Conservation (phyloP, 768 basidiomycete genomes). For the Russula foetens region DNA sequence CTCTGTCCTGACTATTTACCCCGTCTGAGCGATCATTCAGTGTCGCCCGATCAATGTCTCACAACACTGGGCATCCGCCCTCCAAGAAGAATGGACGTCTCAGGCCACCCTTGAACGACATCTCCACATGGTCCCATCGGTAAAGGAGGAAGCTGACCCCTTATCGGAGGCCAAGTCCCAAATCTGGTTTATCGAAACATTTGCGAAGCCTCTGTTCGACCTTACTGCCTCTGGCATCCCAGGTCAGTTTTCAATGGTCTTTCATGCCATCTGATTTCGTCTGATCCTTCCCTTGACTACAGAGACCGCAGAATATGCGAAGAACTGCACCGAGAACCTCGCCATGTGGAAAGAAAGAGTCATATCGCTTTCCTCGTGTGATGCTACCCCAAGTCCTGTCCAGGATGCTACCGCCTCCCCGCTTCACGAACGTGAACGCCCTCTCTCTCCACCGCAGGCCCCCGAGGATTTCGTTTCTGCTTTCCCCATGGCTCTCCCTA, state of each 20-base stretch:
- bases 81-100: conserved; percentile 84
- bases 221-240: conserved; percentile 66
- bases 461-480: conserved; percentile 43
- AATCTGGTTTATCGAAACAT: conserved; percentile 80
- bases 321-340: conserved; percentile 64
- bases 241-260: conserved; percentile 37
- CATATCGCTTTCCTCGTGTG: conserved; percentile 30
- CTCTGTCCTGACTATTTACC: background rate
- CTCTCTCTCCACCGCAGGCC: conserved; percentile 26
- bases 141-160: conserved; percentile 40
- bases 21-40: conserved; percentile 33
- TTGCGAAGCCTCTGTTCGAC: conserved; percentile 78
- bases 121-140: conserved; percentile 57
- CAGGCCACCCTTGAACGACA: conserved; percentile 83
- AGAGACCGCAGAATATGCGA: conserved; percentile 65
- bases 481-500: conserved; percentile 50
- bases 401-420: conserved; percentile 12
- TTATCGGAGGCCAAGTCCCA: conserved; percentile 73
- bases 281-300: background rate
- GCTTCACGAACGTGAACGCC: conserved; percentile 10
- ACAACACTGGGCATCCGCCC: conserved; percentile 83
- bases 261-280: background rate
- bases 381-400: background rate
- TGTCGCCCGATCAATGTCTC: conserved; percentile 89
- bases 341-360: conserved; percentile 54